Base-by-base conservation (phyloP, 1,139 yeast genomes). In the Chernovozyma aurita region DNA sequence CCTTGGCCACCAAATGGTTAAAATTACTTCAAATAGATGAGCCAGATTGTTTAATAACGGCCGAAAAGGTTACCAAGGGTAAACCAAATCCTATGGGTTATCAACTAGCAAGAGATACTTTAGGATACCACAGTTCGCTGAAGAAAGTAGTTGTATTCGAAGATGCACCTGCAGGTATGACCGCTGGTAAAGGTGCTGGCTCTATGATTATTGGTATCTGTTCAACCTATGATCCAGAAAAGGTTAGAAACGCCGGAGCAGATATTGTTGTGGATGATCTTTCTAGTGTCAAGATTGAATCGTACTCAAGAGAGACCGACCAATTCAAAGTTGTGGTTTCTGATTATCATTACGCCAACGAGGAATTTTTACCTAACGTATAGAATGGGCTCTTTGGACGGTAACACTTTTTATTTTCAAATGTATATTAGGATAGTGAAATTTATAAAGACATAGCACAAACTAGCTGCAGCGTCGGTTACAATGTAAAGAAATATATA, bases 41-140 rank as follows among this genome's bases (percentile, higher is more conserved):
- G 58, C 95, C 95, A 39, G 77, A 78, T 46, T 73, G 77, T 39
- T 85, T 85, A 68, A 80, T 85, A 53, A 82, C 92, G 30, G 92
- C 94, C 38, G 88, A 82, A 60, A 74, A 78, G 61, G 90, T 84
- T 42, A 63, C 74, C 42, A 70, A 75, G 54, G 95, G 95, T 57
- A 83, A 83, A 69, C 95, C 95, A 33, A 74, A 84, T 60, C 95
- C 95, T 18, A 78, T 80, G 66, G 94, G 95, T 38, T 85, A 85
- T 72, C 65, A 73, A 57, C 59, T 65, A 50, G 85, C 85, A 47
- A 75, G 85, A 67, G 61, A 73, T 53, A 64, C 76, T 42, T 66
- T 80, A 50, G 78, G 81, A 30, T 69, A 68, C 57, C 71, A 73
- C 45, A 55, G 61, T 41, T 59, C 51, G 13, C 44, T 46, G 51